Percentiles rank a stretch among this genome's conserved stretches.
Conservation (phyloP, 768 basidiomycete genomes). For the Lentinula boryana region DNA sequence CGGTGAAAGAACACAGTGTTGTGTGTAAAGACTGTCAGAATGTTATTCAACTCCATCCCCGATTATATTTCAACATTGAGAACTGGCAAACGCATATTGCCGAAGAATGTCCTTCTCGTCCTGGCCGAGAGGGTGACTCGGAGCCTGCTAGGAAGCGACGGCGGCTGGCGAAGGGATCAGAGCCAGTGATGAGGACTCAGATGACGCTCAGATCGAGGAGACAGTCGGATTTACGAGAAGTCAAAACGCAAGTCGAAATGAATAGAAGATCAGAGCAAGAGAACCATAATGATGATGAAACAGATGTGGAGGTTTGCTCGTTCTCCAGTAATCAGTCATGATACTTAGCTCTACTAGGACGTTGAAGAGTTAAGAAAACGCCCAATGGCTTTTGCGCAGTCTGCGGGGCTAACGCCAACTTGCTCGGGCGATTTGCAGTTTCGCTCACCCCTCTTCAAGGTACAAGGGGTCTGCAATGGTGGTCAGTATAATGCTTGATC, state of each 20-base stretch:
- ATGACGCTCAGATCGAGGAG: background rate
- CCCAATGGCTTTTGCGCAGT: background rate
- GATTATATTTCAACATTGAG: background rate
- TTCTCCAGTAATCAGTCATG: background rate
- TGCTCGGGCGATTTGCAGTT: background rate
- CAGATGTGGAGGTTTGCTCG: background rate
- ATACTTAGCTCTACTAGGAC: background rate
- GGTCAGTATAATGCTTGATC: background rate
- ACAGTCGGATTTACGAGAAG: background rate
- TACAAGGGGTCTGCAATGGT: background rate
- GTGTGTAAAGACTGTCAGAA: background rate
- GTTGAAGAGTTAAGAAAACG: background rate
- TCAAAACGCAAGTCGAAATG: background rate
- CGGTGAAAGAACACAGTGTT: background rate
- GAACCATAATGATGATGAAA: background rate
- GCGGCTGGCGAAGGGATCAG: background rate
- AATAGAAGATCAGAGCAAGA: background rate
- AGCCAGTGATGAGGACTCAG: background rate
- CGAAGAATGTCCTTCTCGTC: background rate
- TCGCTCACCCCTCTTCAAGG: background rate
- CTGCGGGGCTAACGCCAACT: background rate
- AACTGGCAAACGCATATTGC: background rate
- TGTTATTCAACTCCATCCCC: background rate
- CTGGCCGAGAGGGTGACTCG: background rate
- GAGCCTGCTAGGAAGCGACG: background rate